A percentile compares a stretch with the other conserved stretches of the same genome.
phyloP scores from a whole-genome alignment of 371 early-diverging fungal species.

The Lichtheimia hyalospora region DNA sequence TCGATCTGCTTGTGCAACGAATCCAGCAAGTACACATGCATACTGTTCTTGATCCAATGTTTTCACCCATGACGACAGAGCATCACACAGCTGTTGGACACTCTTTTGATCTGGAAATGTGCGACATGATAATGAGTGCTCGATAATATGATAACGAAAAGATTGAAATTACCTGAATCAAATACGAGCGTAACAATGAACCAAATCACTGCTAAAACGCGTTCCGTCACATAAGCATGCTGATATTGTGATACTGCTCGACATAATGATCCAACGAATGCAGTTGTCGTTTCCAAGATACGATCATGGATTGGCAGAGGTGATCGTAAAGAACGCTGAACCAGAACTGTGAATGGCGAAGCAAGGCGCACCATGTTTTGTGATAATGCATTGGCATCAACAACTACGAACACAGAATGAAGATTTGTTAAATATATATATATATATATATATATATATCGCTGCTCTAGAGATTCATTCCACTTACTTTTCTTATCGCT shows the following conservation, averaged over 20 bases:
- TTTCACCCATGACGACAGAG: slow-evolving; percentile 32
- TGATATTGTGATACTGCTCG: slow-evolving; percentile 27
- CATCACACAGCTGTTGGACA: slow-evolving; percentile 11
- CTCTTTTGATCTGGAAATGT: slow-evolving; percentile 10
- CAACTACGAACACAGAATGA: slow-evolving; percentile 14
- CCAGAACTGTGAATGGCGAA: slow-evolving; percentile 11
- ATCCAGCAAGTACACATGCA: slow-evolving; percentile 20
- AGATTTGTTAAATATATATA: no score
- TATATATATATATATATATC: no score
- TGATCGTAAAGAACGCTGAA: slow-evolving; percentile 20
- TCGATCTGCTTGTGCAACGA: slow-evolving; percentile 22
- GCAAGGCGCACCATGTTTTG: slow-evolving; percentile 2
- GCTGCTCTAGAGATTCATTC: background rate
- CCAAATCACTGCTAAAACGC: slow-evolving; percentile 31
- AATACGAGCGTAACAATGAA: slow-evolving; percentile 25
- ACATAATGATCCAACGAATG: slow-evolving; percentile 35
- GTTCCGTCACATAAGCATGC: slow-evolving; percentile 24
- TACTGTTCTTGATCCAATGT: slow-evolving; percentile 30
- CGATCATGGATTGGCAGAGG: background rate
- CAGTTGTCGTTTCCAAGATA: slow-evolving; percentile 22
- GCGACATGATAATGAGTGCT: background rate
- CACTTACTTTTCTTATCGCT: slow-evolving; percentile 24
- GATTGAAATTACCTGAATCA: slow-evolving; percentile 3
- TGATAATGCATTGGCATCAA: slow-evolving; percentile 20
- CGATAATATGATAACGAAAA: background rate